phyloP scores from a whole-genome alignment of 495 filamentous ascomycete species.

The Penicillium verhagenii region DNA sequence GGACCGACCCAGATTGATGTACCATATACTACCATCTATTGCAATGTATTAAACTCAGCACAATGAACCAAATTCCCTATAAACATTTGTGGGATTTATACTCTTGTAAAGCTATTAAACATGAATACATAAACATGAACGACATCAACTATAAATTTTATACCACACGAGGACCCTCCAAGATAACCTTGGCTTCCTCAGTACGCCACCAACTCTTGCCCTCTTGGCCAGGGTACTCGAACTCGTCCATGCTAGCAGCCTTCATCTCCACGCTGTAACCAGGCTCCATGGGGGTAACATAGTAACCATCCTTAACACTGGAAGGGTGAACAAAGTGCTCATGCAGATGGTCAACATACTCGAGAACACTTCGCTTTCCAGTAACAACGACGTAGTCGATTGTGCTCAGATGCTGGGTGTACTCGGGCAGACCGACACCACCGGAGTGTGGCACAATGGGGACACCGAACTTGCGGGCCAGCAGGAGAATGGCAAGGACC shows the following conservation, averaged over 20 bases:
- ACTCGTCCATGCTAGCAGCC: slow-evolving; percentile 78
- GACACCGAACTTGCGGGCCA: slow-evolving; percentile 80
- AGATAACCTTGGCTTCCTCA: slow-evolving; percentile 64
- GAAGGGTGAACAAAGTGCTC: slow-evolving; percentile 87
- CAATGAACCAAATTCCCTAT: background rate
- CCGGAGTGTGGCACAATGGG: slow-evolving; percentile 88
- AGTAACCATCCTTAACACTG: slow-evolving; percentile 80
- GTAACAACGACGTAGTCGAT: slow-evolving; percentile 91
- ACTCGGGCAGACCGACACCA: slow-evolving; percentile 89
- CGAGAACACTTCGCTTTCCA: slow-evolving; percentile 76
- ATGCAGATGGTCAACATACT: slow-evolving; percentile 92
- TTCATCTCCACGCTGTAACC: slow-evolving; percentile 96
- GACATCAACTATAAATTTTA: slow-evolving; percentile 13
- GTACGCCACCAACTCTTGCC: slow-evolving; percentile 82
- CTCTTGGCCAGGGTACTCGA: slow-evolving; percentile 68
- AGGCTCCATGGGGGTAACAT: slow-evolving; percentile 76
- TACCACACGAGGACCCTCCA: slow-evolving; percentile 51
- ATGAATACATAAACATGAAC: slow-evolving; percentile 27
- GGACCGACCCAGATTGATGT: slow-evolving; percentile 10
- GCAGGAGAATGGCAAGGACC: slow-evolving; percentile 83
- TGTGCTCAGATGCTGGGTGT: slow-evolving; percentile 89
- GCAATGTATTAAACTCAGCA: background rate
- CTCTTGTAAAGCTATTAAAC: slow-evolving; percentile 16
- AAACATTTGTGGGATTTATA: background rate
- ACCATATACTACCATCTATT: slow-evolving; percentile 11